Base-by-base conservation (phyloP, 2,329 filamentous ascomycete species). In the Leptographium galeiforme region DNA sequence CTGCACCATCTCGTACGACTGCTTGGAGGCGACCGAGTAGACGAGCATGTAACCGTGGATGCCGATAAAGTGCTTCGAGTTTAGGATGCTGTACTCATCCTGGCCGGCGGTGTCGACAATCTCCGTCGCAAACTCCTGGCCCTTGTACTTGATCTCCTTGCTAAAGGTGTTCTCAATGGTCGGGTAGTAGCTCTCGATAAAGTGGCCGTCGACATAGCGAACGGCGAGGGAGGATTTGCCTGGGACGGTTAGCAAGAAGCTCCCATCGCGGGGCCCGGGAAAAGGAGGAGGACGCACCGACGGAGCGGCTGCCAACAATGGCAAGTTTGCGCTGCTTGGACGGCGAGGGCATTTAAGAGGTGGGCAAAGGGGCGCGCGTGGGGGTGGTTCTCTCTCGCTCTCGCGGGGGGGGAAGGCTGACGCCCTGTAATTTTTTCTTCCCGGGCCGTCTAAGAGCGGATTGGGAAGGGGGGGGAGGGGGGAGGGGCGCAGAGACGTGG, bases 151-250 rank as follows among this genome's bases (percentile, higher is more conserved):
- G 68, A 98, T 95, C 61, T 89, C 84, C 69, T 95, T 95, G 75
- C 86, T 94, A 68, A 98, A 98, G 2, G 91, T 97, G 69, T 97
- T 98, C 70, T 98, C 93, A 64, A 98, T 97, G 43, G 93, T 98
- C 39, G 93, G 93, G 69, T 98, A 98, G 72, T 98, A 98, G 69
- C 87, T 94, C 70, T 98, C 93, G 65, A 98, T 91, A 66, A 98
- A 98, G 72, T 95, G 90, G 58, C 89, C 89, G 67, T 98, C 93
- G 65, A 96, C 91, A 66, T 93, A 97, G 66, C 91, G 91, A 48
- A 97, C 93, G 13, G 93, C 95, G 60, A 98, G 82, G 53, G 91
- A 97, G 25, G 89, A 96, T 77, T 98, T 98, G 70, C 93, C 93
- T 97, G 25, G 33, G 5, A 25, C 25, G 5, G 25, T 25, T 5